Percentiles rank a stretch among this genome's conserved stretches.
Evolutionary conservation across 2,329 filamentous ascomycete species (phyloP).

Genomic region (Paraconiothyrium sp.): DNA sequence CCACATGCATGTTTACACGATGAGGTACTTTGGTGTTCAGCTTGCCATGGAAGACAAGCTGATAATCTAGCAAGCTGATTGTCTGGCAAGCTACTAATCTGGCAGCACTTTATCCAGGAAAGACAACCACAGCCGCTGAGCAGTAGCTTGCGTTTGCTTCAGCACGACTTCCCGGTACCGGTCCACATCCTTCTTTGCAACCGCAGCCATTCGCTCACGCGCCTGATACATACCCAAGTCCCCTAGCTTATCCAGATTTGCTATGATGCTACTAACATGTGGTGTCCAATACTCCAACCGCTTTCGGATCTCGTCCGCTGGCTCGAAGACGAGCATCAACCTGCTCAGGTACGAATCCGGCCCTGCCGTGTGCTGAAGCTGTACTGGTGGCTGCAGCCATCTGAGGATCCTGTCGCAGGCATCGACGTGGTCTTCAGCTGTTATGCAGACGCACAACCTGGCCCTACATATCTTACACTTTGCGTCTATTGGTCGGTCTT

Average conservation of each 20-base stretch:
- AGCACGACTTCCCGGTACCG: slow-evolving; percentile 6
- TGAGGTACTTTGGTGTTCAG: neutral
- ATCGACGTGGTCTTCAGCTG: slow-evolving; percentile 7
- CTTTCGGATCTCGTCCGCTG: slow-evolving; percentile 13
- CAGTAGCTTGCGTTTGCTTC: slow-evolving; percentile 10
- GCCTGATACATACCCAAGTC: slow-evolving; percentile 11
- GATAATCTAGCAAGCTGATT: too few species aligned
- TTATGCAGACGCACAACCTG: neutral
- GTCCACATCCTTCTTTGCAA: slow-evolving; percentile 6
- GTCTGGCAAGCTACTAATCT: neutral
- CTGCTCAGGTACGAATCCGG: slow-evolving; percentile 15
- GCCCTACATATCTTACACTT: neutral
- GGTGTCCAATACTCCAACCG: neutral
- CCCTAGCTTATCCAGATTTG: neutral
- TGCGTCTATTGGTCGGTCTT: neutral
- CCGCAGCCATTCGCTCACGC: slow-evolving; percentile 17
- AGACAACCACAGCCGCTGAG: slow-evolving; percentile 4
- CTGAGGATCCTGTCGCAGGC: slow-evolving; percentile 12
- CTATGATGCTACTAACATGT: neutral
- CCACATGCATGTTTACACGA: neutral
- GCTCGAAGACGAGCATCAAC: slow-evolving; percentile 12
- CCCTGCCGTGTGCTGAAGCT: neutral
- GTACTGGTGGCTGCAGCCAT: neutral
- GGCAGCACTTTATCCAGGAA: slow-evolving; percentile 6
- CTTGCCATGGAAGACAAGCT: neutral